Evolutionary conservation across 2,329 filamentous ascomycete species (phyloP), one percentile per base, ranked within the genome.

Genomic region (Karstenula rhodostoma): DNA sequence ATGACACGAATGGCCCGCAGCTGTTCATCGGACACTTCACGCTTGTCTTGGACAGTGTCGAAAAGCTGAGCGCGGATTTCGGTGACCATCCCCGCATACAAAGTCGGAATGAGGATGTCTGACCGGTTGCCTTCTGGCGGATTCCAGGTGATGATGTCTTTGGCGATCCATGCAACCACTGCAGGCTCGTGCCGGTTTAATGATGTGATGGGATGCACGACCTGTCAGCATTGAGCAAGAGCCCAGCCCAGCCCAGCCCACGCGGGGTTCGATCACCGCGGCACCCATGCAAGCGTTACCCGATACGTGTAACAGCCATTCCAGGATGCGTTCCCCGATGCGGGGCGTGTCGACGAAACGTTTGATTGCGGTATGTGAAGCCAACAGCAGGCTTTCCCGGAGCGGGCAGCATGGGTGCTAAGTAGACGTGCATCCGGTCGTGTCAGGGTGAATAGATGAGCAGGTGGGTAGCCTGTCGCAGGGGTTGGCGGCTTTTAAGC

Each of bases 221-320:
- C 32, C 49, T 58, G 58, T 57, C 56, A 63, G 58, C n/a, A n/a
- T n/a, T n/a, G n/a, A n/a, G n/a, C 59, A 56, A 59, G 55, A 61
- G 58, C 48, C 44, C 43, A 55, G 64, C 59, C 44, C 43, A 55
- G 64, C 59, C 29, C 27, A 29, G 8, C 27, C 64, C 64, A 66
- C 63, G 63, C 69, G 68, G 68, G 62, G 60, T 65, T 65, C 51
- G 67, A 66, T 72, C 68, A 73, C 69, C 68, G 67, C 62, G 57
- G 71, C 70, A 67, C 60, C 70, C 62, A 67, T 72, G 70, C 69
- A 71, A 48, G 60, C 53, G 51, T 47, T 61, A 42, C 70, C 66
- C 62, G 65, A 68, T 59, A 56, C 59, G 67, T 52, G 63, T 63
- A 63, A 62, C 58, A 61, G 56, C 56, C 59, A 65, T 56, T 61